A percentile compares a stretch with the other conserved stretches of the same genome.
These are phyloP conservation scores for Salvia sclarea DNA, from an alignment of 305 asterid genomes.

Conservation along the genomic window DNA sequence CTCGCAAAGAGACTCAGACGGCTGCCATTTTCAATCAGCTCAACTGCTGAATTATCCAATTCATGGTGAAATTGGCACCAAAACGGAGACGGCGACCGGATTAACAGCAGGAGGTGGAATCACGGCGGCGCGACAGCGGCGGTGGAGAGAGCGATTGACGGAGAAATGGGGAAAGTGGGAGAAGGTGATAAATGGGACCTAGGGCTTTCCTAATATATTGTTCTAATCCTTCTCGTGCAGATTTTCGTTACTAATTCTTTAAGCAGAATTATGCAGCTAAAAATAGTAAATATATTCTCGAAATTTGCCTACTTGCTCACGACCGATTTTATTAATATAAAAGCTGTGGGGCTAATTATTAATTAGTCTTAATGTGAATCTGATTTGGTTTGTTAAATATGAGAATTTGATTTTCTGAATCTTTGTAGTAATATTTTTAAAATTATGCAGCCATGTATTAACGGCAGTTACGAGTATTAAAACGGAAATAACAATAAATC, in stretches of 20 bases:
- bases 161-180: slow-evolving; percentile 26
- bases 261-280: not conserved
- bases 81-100: not conserved
- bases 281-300: not conserved
- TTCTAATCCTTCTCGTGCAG: not conserved
- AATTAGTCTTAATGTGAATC: no score
- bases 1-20: slow-evolving; percentile 25
- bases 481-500: not conserved
- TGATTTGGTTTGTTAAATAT: no score
- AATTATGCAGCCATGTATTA: no score
- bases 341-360: not conserved
- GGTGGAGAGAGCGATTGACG: slow-evolving; percentile 24
- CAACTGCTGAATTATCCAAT: not conserved
- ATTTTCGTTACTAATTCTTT: not conserved
- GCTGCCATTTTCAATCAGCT: slow-evolving; percentile 37
- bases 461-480: not conserved
- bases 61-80: slow-evolving; percentile 15
- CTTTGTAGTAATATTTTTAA: no score
- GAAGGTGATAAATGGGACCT: slow-evolving; percentile 24
- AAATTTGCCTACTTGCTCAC: not conserved
- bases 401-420: not conserved
- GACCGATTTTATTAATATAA: no score
- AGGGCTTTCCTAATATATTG: slow-evolving; percentile 30
- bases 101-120: not conserved
- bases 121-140: slow-evolving; percentile 29